Evolutionary conservation across 2,329 filamentous ascomycete genomes (phyloP).

Genomic region (Fusarium odoratissimum): DNA sequence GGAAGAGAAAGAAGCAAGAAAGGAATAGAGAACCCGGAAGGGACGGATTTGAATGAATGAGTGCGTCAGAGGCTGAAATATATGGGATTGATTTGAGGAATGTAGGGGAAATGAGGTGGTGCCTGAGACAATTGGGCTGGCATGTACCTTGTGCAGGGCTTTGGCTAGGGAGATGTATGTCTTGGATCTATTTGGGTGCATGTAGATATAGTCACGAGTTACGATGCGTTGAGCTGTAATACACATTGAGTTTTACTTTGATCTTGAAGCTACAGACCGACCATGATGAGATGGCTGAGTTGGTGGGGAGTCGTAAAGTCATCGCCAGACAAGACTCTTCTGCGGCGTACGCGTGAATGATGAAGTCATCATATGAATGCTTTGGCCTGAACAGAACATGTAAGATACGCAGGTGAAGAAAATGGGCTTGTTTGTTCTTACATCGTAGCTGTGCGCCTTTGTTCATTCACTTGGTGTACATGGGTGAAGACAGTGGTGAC

Average conservation of each 20-base stretch:
- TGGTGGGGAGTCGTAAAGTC: not conserved
- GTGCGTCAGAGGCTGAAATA: constrained; percentile 17
- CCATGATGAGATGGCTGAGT: not conserved
- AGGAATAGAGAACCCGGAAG: constrained; percentile 33
- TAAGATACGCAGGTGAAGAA: not conserved
- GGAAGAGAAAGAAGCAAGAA: constrained; percentile 6
- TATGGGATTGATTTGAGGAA: constrained; percentile 19
- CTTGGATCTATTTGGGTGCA: constrained; percentile 9
- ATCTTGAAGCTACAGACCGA: not conserved
- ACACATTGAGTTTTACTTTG: not conserved
- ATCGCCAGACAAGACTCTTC: not conserved
- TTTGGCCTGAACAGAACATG: too few species aligned
- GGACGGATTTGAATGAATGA: constrained; percentile 31
- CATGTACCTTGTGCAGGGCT: not conserved
- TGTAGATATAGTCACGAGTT: constrained; percentile 2
- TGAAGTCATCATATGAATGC: not conserved
- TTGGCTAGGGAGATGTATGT: constrained; percentile 9
- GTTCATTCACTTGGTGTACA: not conserved
- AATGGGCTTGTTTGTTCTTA: not conserved
- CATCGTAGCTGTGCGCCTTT: constrained; percentile 1
- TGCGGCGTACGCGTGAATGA: not conserved
- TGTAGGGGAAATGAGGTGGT: constrained; percentile 28
- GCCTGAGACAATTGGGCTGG: constrained; percentile 26
- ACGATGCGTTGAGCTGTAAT: not conserved
- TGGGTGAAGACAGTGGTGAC: not conserved